Evolutionary conservation across 345 rosid genomes (phyloP).

Genomic region (Tarenaya hassleriana): DNA sequence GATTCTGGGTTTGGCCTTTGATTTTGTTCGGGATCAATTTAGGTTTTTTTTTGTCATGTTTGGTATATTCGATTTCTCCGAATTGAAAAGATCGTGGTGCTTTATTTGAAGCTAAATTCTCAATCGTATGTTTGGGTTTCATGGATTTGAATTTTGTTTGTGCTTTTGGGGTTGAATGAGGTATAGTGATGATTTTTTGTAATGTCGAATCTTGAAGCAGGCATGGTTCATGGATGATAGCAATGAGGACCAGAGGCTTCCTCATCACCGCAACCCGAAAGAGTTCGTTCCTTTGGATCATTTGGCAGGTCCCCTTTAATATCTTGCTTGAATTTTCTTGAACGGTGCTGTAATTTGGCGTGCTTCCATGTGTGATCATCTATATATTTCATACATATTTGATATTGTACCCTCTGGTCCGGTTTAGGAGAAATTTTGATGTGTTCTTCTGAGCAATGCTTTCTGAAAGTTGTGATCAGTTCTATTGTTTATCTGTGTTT

Average conservation of each 20-base stretch:
- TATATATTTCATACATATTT: neutral
- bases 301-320: constrained; percentile 21
- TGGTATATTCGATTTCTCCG: constrained; percentile 4
- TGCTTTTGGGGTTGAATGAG: neutral
- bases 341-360: neutral
- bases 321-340: neutral
- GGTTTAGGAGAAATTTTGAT: no score
- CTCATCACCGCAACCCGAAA: constrained; percentile 28
- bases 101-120: neutral
- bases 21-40: neutral
- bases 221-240: constrained; percentile 36
- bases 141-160: neutral
- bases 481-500: neutral
- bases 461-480: neutral
- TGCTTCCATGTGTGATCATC: neutral
- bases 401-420: no score
- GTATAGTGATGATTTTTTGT: neutral
- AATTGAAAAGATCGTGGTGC: neutral
- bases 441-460: no score
- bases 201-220: constrained; percentile 16
- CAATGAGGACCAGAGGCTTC: constrained; percentile 31
- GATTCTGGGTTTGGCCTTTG: neutral
- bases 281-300: constrained; percentile 21
- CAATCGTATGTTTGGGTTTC: neutral
- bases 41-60: neutral